Percentiles rank a stretch among this genome's conserved stretches.
Conservation (phyloP, 148 eudicot species). For the Mesembryanthemum crystallinum region DNA sequence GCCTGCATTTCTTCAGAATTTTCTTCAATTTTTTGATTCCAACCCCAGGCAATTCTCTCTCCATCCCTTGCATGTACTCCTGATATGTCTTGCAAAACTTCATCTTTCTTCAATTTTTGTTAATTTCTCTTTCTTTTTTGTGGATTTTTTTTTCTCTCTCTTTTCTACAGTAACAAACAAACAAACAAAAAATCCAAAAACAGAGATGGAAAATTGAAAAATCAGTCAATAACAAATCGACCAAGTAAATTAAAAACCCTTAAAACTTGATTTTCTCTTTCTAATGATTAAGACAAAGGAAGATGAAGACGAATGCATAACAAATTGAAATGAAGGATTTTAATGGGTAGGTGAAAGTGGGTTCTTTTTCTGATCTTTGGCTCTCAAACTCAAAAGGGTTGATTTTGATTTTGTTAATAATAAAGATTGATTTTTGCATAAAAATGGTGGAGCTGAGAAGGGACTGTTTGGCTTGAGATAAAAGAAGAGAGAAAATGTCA, state of each 20-base stretch:
- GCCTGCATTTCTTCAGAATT: slow-evolving; percentile 65
- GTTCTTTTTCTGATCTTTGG: background rate
- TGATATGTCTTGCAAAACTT: slow-evolving; percentile 88
- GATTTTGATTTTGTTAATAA: background rate
- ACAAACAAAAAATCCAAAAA: background rate
- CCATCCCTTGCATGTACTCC: slow-evolving; percentile 69
- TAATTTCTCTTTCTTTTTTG: background rate
- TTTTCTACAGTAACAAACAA: background rate
- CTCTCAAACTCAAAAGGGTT: too few relatives aligned
- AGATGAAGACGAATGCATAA: slow-evolving; percentile 11
- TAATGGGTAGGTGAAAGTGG: too few relatives aligned
- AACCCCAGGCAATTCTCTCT: slow-evolving; percentile 62
- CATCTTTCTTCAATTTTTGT: slow-evolving; percentile 43
- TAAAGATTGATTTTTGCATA: background rate
- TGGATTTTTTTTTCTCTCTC: too few relatives aligned
- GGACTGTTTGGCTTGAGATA: background rate
- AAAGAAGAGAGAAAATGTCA: background rate
- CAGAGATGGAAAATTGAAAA: background rate
- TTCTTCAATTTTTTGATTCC: slow-evolving; percentile 86
- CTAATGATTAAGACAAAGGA: background rate
- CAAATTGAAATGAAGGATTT: background rate
- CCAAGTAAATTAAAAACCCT: slow-evolving; percentile 1
- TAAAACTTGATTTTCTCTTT: slow-evolving; percentile 27
- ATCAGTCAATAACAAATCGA: slow-evolving; percentile 11
- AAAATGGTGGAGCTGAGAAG: background rate